A percentile compares a stretch with the other conserved stretches of the same genome.
phyloP scores from a whole-genome alignment of 2,329 filamentous ascomycete species.

The Aspergillus unguis region DNA sequence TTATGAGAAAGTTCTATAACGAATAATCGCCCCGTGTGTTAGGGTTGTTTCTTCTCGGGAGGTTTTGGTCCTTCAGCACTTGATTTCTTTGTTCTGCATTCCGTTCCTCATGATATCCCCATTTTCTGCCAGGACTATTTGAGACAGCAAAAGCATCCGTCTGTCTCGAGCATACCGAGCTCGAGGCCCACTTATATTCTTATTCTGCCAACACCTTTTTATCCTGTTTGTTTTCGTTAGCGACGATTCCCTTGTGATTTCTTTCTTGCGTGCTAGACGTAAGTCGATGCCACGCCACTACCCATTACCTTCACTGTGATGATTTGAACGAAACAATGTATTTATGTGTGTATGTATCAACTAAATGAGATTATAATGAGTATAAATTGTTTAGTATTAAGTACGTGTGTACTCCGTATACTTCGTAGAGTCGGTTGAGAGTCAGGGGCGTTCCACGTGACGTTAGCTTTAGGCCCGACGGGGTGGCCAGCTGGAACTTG shows the following conservation, averaged over 20 bases:
- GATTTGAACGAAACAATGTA: slow-evolving; percentile 23
- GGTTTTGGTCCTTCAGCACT: slow-evolving; percentile 10
- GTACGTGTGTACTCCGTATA: neutral
- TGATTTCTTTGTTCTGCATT: slow-evolving; percentile 13
- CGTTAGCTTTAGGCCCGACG: slow-evolving; percentile 18
- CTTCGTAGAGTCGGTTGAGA: neutral
- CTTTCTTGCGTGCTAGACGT: slow-evolving; percentile 9
- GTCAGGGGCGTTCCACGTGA: slow-evolving; percentile 34
- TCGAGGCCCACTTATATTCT: neutral
- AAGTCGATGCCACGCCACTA: neutral
- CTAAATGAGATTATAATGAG: slow-evolving; percentile 7
- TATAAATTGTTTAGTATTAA: neutral
- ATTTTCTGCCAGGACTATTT: slow-evolving; percentile 14
- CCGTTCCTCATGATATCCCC: slow-evolving; percentile 13
- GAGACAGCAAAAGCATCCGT: slow-evolving; percentile 11
- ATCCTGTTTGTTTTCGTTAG: slow-evolving; percentile 3
- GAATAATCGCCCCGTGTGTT: slow-evolving; percentile 33
- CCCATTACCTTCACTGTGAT: slow-evolving; percentile 15
- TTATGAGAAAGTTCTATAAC: slow-evolving; percentile 98
- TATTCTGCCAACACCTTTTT: neutral
- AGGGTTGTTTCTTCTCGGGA: slow-evolving; percentile 1
- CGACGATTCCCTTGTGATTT: slow-evolving; percentile 7
- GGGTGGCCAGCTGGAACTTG: slow-evolving; percentile 15
- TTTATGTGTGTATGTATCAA: slow-evolving; percentile 20
- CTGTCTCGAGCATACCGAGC: neutral